A percentile compares a stretch with the other conserved stretches of the same genome.
Evolutionary conservation across 1,284 basidiomycete species (phyloP).

Genomic region (Cystobasidiaceae sp.): DNA sequence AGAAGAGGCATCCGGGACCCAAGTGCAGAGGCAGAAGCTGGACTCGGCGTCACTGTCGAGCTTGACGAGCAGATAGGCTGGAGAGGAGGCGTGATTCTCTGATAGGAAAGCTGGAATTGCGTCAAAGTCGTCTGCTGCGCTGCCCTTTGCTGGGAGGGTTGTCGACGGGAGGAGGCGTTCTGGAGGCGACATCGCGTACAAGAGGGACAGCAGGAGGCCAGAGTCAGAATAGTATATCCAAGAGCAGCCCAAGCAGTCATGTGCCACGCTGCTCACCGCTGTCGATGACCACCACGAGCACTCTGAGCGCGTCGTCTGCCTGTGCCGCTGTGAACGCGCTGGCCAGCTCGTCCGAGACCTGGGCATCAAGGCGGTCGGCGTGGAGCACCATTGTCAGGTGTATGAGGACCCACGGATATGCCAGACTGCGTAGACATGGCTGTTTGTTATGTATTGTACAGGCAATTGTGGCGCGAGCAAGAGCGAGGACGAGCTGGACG

Average conservation of each 20-base stretch:
- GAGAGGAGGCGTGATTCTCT: background rate
- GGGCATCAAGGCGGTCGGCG: background rate
- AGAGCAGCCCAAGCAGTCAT: background rate
- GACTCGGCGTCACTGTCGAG: background rate
- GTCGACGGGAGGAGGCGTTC: slow-evolving; percentile 19
- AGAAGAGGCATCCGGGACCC: slow-evolving; percentile 7
- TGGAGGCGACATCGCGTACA: background rate
- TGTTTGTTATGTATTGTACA: background rate
- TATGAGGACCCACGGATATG: slow-evolving; percentile 1
- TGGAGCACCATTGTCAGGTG: background rate
- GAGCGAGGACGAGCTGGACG: no score
- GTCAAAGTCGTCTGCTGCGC: slow-evolving; percentile 14
- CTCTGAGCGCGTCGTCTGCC: background rate
- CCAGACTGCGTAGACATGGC: slow-evolving; percentile 29
- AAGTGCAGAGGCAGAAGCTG: slow-evolving; percentile 2
- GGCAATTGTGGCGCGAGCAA: no score
- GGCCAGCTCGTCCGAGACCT: slow-evolving; percentile 15
- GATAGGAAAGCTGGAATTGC: background rate
- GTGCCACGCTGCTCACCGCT: background rate
- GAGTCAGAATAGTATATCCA: background rate
- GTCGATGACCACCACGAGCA: slow-evolving; percentile 13
- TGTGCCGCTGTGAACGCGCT: slow-evolving; percentile 14
- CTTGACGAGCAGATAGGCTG: slow-evolving; percentile 25
- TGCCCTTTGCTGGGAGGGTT: slow-evolving; percentile 12
- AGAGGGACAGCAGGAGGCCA: background rate